Evolutionary conservation across 2,329 filamentous ascomycete genomes (phyloP).

Genomic region (Tolypocladium nubicola): DNA sequence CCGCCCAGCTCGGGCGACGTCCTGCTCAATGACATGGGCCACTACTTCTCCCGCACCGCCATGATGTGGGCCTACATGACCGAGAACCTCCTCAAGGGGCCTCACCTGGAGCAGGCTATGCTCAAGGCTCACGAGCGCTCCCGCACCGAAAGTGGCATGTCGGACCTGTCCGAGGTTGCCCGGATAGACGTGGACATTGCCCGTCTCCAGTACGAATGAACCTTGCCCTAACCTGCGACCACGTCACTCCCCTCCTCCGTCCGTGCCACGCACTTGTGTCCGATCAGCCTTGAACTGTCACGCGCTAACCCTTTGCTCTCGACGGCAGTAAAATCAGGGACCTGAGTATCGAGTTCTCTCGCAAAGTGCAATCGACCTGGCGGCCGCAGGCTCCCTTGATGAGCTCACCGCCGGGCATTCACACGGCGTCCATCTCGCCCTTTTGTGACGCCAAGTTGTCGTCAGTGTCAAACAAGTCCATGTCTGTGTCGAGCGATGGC

Average conservation of each 20-base stretch:
- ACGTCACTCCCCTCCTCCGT: not conserved
- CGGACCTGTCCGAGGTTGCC: slow-evolving; percentile 17
- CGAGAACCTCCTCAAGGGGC: slow-evolving; percentile 19
- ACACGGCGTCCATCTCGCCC: slow-evolving; percentile 10
- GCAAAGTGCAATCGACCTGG: slow-evolving; percentile 22
- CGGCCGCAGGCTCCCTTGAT: slow-evolving; percentile 7
- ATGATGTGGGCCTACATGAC: slow-evolving; percentile 21
- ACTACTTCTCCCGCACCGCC: slow-evolving; percentile 24
- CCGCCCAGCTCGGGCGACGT: slow-evolving; percentile 14
- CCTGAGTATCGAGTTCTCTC: slow-evolving; percentile 21
- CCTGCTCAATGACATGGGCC: slow-evolving; percentile 22
- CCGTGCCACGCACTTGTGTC: not conserved
- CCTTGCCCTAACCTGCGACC: not conserved
- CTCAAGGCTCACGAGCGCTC: slow-evolving; percentile 17
- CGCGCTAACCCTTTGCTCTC: slow-evolving; percentile 1
- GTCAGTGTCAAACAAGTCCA: slow-evolving; percentile 6
- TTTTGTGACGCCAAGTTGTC: slow-evolving; percentile 10
- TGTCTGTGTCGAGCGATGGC: slow-evolving; percentile 8
- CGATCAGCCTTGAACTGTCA: not conserved
- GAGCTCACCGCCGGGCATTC: slow-evolving; percentile 8
- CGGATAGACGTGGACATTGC: slow-evolving; percentile 20
- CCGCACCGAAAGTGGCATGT: slow-evolving; percentile 11
- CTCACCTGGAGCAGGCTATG: slow-evolving; percentile 19
- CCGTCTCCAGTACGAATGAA: slow-evolving; percentile 20
- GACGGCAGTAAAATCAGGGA: slow-evolving; percentile 22